These are phyloP conservation scores for Lachnum nothofagi DNA, from an alignment of 2,329 filamentous ascomycete species.

Conservation along the genomic window DNA sequence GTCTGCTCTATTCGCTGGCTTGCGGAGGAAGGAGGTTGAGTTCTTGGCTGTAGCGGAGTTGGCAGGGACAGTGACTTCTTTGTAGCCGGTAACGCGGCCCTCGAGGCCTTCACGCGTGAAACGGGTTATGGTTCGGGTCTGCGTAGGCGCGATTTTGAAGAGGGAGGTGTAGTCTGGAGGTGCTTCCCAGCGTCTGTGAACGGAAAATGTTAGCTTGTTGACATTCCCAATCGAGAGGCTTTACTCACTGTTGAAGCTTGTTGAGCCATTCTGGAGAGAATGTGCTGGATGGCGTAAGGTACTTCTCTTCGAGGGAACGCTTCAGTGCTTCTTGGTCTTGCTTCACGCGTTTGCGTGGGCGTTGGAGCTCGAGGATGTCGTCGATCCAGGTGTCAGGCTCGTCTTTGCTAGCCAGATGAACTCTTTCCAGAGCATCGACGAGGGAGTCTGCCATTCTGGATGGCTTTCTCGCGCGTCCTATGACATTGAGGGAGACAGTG, in stretches of 20 bases:
- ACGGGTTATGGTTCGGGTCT: constrained; percentile 88
- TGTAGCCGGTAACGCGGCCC: constrained; percentile 87
- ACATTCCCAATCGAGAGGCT: background rate
- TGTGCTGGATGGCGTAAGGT: constrained; percentile 69
- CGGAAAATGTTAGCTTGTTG: constrained; percentile 15
- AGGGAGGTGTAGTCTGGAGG: constrained; percentile 76
- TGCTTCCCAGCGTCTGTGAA: constrained; percentile 66
- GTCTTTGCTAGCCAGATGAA: constrained; percentile 38
- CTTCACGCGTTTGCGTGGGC: constrained; percentile 44
- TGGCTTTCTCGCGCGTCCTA: background rate
- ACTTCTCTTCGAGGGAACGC: constrained; percentile 66
- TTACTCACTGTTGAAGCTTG: constrained; percentile 66
- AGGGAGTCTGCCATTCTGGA: constrained; percentile 34
- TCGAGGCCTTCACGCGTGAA: constrained; percentile 89
- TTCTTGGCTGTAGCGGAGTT: constrained; percentile 90
- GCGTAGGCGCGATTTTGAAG: constrained; percentile 81
- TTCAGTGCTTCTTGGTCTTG: constrained; percentile 61
- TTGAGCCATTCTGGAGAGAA: constrained; percentile 88
- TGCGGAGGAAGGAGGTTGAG: constrained; percentile 80
- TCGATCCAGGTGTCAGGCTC: constrained; percentile 47
- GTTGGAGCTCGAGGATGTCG: constrained; percentile 50
- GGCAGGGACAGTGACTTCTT: constrained; percentile 86
- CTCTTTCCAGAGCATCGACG: constrained; percentile 45
- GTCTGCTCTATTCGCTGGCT: constrained; percentile 79
- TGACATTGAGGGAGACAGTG: background rate